Conservation (phyloP, 805 yeast genomes). For the Wickerhamiella dianesei region DNA sequence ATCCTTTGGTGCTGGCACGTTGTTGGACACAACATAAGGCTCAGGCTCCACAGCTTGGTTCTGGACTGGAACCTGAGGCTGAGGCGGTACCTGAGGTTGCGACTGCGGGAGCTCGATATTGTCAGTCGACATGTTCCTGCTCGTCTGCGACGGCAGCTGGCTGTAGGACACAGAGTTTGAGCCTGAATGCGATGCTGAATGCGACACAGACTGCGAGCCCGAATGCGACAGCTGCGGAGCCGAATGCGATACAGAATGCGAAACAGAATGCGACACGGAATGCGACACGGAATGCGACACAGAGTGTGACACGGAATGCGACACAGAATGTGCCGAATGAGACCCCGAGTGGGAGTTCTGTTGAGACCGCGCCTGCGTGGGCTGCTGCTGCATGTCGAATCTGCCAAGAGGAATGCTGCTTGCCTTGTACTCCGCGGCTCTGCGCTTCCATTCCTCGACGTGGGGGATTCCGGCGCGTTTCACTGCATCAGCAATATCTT, state of each 20-base stretch:
- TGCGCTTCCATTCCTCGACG: constrained; percentile 89
- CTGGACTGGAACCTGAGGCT: background rate
- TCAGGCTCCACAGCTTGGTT: background rate
- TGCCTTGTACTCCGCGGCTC: constrained; percentile 85
- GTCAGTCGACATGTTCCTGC: background rate
- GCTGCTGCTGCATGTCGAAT: constrained; percentile 26
- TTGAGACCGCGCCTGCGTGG: background rate
- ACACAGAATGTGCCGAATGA: background rate
- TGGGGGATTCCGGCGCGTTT: constrained; percentile 64
- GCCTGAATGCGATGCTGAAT: background rate
- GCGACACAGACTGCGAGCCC: background rate
- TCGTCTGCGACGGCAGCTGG: background rate
- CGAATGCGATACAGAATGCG: background rate
- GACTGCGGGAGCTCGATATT: background rate
- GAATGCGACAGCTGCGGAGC: background rate
- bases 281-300: background rate
- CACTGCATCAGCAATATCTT: constrained; percentile 46
- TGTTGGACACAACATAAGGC: background rate
- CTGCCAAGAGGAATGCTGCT: constrained; percentile 56
- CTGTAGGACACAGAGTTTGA: background rate
- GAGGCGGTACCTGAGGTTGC: background rate
- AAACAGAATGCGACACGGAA: background rate
- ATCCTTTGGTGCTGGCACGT: too few species aligned
- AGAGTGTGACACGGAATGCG: background rate
- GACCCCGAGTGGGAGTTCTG: background rate